Conservation (phyloP, 345 rosid genomes). For the Arabidopsis suecica region DNA sequence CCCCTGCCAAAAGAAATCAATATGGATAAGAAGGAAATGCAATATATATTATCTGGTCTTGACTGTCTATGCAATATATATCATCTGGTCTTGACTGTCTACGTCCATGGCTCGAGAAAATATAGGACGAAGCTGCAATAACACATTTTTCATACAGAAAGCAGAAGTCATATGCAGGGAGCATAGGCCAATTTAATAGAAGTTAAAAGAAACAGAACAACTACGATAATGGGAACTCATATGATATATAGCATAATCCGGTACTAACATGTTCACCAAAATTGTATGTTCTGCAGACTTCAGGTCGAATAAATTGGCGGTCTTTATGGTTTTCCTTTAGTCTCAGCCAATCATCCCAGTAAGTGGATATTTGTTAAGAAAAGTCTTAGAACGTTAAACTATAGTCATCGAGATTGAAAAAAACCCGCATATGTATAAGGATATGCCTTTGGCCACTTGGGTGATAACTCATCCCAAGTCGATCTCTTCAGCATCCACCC, state of each 20-base stretch:
- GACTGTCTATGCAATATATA: neutral
- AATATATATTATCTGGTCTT: slow-evolving; percentile 15
- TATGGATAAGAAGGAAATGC: neutral
- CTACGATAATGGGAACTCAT: slow-evolving; percentile 29
- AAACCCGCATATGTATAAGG: slow-evolving; percentile 46
- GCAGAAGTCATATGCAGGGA: slow-evolving; percentile 26
- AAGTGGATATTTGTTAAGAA: slow-evolving; percentile 79
- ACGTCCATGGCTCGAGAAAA: slow-evolving; percentile 10
- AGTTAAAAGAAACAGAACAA: slow-evolving; percentile 15
- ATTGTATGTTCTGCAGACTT: slow-evolving; percentile 97
- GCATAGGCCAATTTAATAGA: neutral
- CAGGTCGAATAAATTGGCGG: slow-evolving; percentile 91
- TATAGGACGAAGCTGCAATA: slow-evolving; percentile 29
- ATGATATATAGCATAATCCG: slow-evolving; percentile 12
- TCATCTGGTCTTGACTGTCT: slow-evolving; percentile 18
- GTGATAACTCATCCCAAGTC: slow-evolving; percentile 97
- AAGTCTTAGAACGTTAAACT: slow-evolving; percentile 41
- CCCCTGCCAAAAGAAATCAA: slow-evolving; percentile 59
- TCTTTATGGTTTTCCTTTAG: slow-evolving; percentile 89
- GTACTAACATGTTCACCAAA: slow-evolving; percentile 95
- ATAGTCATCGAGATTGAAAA: slow-evolving; percentile 27
- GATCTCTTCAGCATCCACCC: slow-evolving; percentile 95
- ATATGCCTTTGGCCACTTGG: slow-evolving; percentile 99
- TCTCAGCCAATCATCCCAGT: slow-evolving; percentile 99
- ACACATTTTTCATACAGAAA: slow-evolving; percentile 16